Evolutionary conservation across 352 stramenopile genomes (phyloP), one percentile per base, ranked within the genome.

Genomic region (Achlya hypogyna): DNA sequence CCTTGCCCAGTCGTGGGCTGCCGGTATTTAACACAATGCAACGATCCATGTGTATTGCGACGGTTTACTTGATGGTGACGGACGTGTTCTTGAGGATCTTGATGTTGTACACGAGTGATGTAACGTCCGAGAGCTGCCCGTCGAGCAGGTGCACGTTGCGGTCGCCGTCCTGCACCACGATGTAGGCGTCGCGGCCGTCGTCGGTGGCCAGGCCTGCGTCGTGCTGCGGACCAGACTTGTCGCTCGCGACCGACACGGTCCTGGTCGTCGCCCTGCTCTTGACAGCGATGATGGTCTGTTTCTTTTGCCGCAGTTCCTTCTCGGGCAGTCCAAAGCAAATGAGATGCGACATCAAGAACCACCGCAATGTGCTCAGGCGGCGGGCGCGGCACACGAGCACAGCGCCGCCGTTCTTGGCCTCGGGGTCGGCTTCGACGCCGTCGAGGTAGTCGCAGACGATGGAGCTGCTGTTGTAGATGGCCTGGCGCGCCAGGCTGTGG

Each of bases 1-100:
- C n/a, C 91, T 93, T 51, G 82, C 91, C 62, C 81, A 79, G 22
- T 93, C 85, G 23, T n/a, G n/a, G n/a, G n/a, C n/a, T n/a, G n/a
- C n/a, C n/a, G n/a, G n/a, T n/a, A n/a, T n/a, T n/a, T n/a, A n/a
- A n/a, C n/a, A n/a, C n/a, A n/a, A n/a, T 14, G 88, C 34, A 72
- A 56, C 23, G 22, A 63, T 25, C 27, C 43, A 62, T 12, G 2
- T 31, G 25, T 56, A 65, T 51, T 53, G 32, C 42, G n/a, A 56
- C 1, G 9, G 20, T 27, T 23, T 45, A 60, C 18, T 28, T n/a
- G 35, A 60, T 45, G 25, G 22, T 45, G 5, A 45, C 16, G 1
- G 16, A 35, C 25, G 58, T 51, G 35, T 65, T 31, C 18, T 42
- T 53, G 14, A 65, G 27, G 23, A 65, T 54, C 29, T 65, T 65